Conservation (phyloP, 257 asterid genomes). For the Solanum pinnatisectum region DNA sequence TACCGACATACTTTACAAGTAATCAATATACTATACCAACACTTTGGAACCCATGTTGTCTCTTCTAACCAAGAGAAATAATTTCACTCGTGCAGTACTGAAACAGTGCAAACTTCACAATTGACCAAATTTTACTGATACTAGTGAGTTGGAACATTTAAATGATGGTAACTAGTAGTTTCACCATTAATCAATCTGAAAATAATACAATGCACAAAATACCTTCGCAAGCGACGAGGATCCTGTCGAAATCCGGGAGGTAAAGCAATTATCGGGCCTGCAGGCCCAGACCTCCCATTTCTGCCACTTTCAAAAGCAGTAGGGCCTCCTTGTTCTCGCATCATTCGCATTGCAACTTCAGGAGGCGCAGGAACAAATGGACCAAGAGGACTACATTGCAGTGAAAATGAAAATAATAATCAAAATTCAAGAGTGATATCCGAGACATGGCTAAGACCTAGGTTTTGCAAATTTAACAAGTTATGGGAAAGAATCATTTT, state of each 20-base stretch:
- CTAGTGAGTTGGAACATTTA: background rate
- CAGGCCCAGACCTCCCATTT: constrained; percentile 68
- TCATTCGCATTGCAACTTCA: constrained; percentile 96
- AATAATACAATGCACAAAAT: constrained; percentile 1
- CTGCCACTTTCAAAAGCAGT: constrained; percentile 82
- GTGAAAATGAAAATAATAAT: background rate
- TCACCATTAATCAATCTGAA: background rate
- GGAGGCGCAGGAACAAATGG: constrained; percentile 99
- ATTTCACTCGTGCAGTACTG: background rate
- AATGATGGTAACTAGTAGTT: background rate
- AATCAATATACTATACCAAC: background rate
- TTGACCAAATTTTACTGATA: background rate
- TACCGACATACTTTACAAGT: background rate
- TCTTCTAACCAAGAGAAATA: background rate
- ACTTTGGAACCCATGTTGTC: background rate
- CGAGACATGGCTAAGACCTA: background rate
- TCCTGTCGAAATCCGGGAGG: constrained; percentile 79
- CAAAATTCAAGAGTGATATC: background rate
- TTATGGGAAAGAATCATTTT: background rate
- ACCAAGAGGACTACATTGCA: constrained; percentile 75
- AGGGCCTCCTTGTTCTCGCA: constrained; percentile 93
- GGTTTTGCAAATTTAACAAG: background rate
- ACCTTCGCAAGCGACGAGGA: constrained; percentile 96
- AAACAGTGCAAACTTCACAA: background rate
- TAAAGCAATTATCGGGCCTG: constrained; percentile 68